Conservation (phyloP, 2,329 filamentous ascomycete species). For the Aspergillus ustus region DNA sequence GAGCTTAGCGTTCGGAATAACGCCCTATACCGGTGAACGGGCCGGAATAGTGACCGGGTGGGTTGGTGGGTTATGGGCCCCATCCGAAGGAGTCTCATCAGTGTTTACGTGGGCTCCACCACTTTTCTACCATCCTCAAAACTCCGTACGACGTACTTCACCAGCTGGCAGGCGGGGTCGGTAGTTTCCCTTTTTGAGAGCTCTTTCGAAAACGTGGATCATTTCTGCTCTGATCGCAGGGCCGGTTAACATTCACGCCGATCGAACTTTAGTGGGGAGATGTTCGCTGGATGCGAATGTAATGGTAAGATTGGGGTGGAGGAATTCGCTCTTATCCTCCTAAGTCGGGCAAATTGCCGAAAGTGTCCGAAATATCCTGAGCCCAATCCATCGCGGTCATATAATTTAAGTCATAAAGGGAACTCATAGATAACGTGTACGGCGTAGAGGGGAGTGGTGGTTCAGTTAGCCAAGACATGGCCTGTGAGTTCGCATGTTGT, state of each 20-base stretch:
- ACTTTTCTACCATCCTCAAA: too few species aligned
- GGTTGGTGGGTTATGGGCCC: neutral
- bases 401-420: neutral
- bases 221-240: too few species aligned
- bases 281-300: too few species aligned
- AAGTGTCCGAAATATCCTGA: neutral
- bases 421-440: neutral
- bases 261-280: too few species aligned
- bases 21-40: neutral
- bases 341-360: neutral
- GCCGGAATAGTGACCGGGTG: neutral
- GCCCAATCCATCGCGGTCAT: conserved; percentile 1
- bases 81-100: too few species aligned
- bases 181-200: too few species aligned
- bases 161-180: too few species aligned
- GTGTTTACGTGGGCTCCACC: too few species aligned
- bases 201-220: too few species aligned
- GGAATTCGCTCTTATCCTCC: neutral
- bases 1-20: neutral
- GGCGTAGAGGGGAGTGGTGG: neutral
- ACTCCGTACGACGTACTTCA: too few species aligned
- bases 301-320: neutral
- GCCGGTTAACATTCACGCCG: too few species aligned
- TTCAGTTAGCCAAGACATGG: neutral
- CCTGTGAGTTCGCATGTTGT: neutral